phyloP scores from a whole-genome alignment of 225 moss, liverwort and hornwort species.

The Rhytidiadelphus loreus region DNA sequence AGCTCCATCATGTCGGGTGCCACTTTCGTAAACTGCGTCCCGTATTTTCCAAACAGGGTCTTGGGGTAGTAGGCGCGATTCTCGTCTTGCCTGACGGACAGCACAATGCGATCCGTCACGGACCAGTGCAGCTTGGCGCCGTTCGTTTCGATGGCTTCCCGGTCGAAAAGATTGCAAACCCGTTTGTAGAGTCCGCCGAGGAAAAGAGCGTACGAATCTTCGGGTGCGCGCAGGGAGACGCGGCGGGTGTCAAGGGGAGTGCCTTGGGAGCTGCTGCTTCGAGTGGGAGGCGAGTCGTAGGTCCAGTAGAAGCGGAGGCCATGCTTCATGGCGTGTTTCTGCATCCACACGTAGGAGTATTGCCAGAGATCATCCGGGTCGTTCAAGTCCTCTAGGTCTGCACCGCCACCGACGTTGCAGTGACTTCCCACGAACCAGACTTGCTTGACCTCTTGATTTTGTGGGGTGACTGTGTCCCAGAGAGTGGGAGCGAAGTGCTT shows the following conservation, averaged over 20 bases:
- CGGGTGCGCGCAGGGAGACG: not conserved
- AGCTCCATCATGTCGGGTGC: not conserved
- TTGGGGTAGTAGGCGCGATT: not conserved
- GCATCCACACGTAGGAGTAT: constrained; percentile 1
- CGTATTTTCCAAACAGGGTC: not conserved
- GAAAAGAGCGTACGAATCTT: not conserved
- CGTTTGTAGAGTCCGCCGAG: not conserved
- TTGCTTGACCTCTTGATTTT: not conserved
- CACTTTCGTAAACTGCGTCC: not conserved
- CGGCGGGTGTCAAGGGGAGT: not conserved
- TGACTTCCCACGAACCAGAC: constrained; percentile 2
- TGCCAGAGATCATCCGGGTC: constrained; percentile 2
- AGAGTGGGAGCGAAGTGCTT: not conserved
- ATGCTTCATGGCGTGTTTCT: not conserved
- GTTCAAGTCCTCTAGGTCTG: not conserved
- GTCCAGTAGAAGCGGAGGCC: constrained; percentile 12
- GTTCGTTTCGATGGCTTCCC: not conserved
- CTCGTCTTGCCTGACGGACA: not conserved
- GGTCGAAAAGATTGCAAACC: not conserved
- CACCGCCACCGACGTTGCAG: not conserved
- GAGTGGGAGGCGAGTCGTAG: not conserved
- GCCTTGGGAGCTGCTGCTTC: not conserved
- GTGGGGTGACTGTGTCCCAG: not conserved
- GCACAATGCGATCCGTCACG: not conserved
- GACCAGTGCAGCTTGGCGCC: not conserved